phyloP scores from a whole-genome alignment of 139 green algal genomes.

The Microglena sp. region DNA sequence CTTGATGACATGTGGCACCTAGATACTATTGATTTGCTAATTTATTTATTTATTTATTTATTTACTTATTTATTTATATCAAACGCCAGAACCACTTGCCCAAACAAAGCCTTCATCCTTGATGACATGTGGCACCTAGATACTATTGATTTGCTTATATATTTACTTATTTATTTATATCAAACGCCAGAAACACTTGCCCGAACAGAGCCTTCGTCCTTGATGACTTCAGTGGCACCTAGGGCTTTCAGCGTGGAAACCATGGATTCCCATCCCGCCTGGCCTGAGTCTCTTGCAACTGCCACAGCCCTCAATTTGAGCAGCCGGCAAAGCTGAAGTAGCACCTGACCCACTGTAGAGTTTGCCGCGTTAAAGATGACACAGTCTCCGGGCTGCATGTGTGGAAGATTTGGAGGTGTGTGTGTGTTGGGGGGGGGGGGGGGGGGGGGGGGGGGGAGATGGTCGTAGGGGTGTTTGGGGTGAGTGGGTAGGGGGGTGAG shows the following conservation, averaged over 20 bases:
- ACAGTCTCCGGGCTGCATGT: slow-evolving; percentile 64
- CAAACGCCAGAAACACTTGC: too few species aligned
- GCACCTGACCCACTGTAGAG: slow-evolving; percentile 59
- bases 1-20: slow-evolving; percentile 59
- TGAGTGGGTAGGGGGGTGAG: too few species aligned
- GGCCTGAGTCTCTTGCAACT: slow-evolving; percentile 14
- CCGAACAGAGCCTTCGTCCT: slow-evolving; percentile 55
- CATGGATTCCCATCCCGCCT: slow-evolving; percentile 2
- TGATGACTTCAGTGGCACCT: slow-evolving; percentile 60
- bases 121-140: slow-evolving; percentile 69
- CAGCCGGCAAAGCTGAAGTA: slow-evolving; percentile 77
- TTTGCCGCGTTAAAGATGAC: slow-evolving; percentile 84
- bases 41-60: too few species aligned
- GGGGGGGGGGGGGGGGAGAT: too few species aligned
- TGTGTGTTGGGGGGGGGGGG: too few species aligned
- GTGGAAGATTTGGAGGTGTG: neutral
- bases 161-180: too few species aligned
- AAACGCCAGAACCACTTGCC: too few species aligned
- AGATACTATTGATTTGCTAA: too few species aligned
- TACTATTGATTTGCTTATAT: too few species aligned
- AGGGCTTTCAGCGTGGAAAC: slow-evolving; percentile 43
- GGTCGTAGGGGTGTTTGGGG: neutral
- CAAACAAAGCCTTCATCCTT: slow-evolving; percentile 52
- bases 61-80: too few species aligned
- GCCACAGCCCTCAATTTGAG: slow-evolving; percentile 59